These are phyloP conservation scores for Vanilla planifolia DNA, from an alignment of 106 monocot species.

Conservation along the genomic window DNA sequence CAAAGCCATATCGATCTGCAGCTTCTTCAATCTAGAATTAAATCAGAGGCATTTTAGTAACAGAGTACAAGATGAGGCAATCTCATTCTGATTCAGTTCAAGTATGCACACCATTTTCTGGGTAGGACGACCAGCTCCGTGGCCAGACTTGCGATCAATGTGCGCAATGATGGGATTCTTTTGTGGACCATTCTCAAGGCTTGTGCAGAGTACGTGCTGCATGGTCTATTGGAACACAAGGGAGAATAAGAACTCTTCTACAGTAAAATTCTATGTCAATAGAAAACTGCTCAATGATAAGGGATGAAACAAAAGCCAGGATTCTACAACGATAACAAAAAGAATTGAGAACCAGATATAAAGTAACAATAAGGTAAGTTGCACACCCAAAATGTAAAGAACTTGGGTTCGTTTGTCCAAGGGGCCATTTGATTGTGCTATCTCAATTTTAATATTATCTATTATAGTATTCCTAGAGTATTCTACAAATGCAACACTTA, in stretches of 20 bases:
- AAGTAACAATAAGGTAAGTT: too few relatives aligned
- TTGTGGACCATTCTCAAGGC: conserved; percentile 62
- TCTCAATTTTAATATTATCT: too few relatives aligned
- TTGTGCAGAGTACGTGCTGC: conserved; percentile 69
- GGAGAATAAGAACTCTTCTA: background rate
- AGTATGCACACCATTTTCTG: conserved; percentile 53
- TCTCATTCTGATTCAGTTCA: background rate
- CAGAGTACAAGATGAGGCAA: background rate
- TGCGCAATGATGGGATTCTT: conserved; percentile 81
- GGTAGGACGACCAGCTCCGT: conserved; percentile 76
- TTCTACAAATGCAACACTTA: too few relatives aligned
- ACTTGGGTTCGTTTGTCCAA: too few relatives aligned
- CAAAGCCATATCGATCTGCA: conserved; percentile 76
- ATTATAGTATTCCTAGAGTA: too few relatives aligned
- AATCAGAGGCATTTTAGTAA: background rate
- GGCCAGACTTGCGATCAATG: conserved; percentile 77
- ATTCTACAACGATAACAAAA: background rate
- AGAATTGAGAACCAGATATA: too few relatives aligned
- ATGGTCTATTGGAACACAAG: conserved; percentile 39
- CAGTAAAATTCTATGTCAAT: background rate
- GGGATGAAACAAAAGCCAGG: background rate
- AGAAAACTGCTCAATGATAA: too few relatives aligned
- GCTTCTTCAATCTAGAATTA: conserved; percentile 70
- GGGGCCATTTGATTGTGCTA: too few relatives aligned
- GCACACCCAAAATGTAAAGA: too few relatives aligned